Evolutionary conservation across 768 basidiomycete species (phyloP), one percentile per base, ranked within the genome.

Genomic region (Dioszegia crocea): DNA sequence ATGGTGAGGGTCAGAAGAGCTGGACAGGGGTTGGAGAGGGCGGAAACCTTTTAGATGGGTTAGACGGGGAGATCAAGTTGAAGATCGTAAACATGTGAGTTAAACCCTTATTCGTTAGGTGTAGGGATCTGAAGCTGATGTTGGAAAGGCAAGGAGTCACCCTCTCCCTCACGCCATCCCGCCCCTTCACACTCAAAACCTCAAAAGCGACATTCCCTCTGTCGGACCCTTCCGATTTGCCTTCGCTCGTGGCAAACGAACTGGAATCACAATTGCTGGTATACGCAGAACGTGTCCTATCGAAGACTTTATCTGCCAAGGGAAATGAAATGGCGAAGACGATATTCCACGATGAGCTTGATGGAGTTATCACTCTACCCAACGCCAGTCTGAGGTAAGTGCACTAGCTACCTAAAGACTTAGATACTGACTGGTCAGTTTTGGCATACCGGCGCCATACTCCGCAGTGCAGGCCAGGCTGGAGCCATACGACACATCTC

Each of bases 181-280:
- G 38, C 16, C 47, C 52, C 4, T 56, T 53, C n/a, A 46, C 10
- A 17, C 50, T 69, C 23, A 58, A 40, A 17, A 58, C 39, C n/a
- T 62, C 39, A 11, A 57, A 39, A 51, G 62, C 66, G 36, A 55
- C 71, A 29, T 70, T 73, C 57, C 60, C 64, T 19, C 38, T 73
- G 1, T 26, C 53, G 16, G 61, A 68, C 39, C 26, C 57, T 19
- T 54, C 51, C 10, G 66, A 70, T 9, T 53, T 73, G 1, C 23
- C 65, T 1, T 45, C 57, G 10, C 48, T 70, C 43, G 10, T 73
- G 30, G 26, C 66, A 3, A 56, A 61, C n/a, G 71, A 70, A 17
- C 53, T 73, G 11, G 54, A 57, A 3, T 14, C 23, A 9, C 68
- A 70, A 39, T 29, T 70, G 4, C 47, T 66, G 14, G 12, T 4